A percentile compares a stretch with the other conserved stretches of the same genome.
These are phyloP conservation scores for Phaeosphaeriaceae sp. DNA, from an alignment of 2,329 filamentous ascomycete species.

Conservation along the genomic window DNA sequence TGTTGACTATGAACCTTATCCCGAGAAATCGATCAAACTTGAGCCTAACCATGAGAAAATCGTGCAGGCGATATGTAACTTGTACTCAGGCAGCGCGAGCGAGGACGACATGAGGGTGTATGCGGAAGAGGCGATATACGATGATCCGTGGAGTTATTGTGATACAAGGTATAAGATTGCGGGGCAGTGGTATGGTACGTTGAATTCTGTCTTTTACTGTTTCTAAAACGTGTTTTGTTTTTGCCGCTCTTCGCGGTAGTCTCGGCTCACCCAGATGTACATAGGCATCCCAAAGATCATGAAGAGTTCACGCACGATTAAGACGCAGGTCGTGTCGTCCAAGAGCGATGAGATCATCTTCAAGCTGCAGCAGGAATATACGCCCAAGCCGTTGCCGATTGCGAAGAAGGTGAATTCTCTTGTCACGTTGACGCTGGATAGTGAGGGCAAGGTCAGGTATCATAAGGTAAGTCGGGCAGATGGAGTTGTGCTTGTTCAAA, in stretches of 20 bases:
- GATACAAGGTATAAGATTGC: constrained; percentile 60
- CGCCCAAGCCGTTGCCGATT: constrained; percentile 47
- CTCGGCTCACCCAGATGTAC: too few species aligned
- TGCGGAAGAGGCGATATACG: constrained; percentile 54
- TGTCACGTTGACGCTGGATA: constrained; percentile 61
- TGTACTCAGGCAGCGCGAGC: constrained; percentile 57
- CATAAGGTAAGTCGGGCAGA: constrained; percentile 48
- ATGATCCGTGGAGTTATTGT: constrained; percentile 59
- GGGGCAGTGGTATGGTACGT: constrained; percentile 57
- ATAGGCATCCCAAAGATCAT: constrained; percentile 53
- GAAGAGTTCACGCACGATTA: constrained; percentile 49
- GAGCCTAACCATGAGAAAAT: constrained; percentile 47
- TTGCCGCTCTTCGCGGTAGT: too few species aligned
- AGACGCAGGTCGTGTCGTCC: constrained; percentile 51
- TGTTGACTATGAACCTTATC: constrained; percentile 40
- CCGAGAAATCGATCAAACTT: constrained; percentile 25
- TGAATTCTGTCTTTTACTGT: background rate
- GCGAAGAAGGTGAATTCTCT: constrained; percentile 62
- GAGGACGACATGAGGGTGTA: constrained; percentile 60
- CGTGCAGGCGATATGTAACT: constrained; percentile 50
- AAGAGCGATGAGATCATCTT: constrained; percentile 53
- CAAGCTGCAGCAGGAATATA: constrained; percentile 59
- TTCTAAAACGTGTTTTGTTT: background rate
- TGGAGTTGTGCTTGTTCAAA: too few species aligned
- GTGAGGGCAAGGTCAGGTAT: constrained; percentile 64